A percentile compares a stretch with the other conserved stretches of the same genome.
Evolutionary conservation across 495 filamentous ascomycete genomes (phyloP).

Genomic region (Neurospora cerealis): DNA sequence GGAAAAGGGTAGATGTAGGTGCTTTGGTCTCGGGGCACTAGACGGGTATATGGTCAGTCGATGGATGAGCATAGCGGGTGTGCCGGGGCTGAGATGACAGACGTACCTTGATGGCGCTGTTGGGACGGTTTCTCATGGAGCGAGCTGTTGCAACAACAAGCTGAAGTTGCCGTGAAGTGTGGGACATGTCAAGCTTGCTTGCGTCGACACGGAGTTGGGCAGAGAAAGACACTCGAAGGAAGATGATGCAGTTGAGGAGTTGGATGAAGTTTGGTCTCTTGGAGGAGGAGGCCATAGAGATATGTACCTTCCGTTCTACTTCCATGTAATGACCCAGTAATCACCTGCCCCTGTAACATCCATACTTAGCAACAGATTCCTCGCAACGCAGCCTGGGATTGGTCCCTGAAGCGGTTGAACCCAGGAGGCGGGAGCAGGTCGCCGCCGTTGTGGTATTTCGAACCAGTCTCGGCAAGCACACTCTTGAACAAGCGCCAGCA

Average conservation of each 20-base stretch:
- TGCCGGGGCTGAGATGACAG: neutral
- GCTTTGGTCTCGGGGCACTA: neutral
- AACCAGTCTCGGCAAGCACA: neutral
- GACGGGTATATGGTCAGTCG: neutral
- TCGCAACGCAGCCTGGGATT: neutral
- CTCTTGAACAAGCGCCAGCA: neutral
- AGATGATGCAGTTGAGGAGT: neutral
- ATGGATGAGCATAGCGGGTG: neutral
- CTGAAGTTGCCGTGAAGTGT: neutral
- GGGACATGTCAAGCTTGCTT: neutral
- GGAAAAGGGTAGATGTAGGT: neutral
- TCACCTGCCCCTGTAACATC: too few relatives aligned
- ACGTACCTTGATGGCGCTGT: neutral
- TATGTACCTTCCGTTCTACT: neutral
- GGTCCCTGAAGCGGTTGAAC: neutral
- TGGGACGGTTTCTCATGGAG: neutral
- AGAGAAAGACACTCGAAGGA: neutral
- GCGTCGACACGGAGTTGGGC: neutral
- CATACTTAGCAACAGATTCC: too few relatives aligned
- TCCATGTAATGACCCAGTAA: too few relatives aligned
- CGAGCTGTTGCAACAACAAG: neutral
- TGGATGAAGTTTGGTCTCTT: neutral
- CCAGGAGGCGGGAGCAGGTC: neutral
- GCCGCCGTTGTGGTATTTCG: too few relatives aligned
- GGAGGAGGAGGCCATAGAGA: neutral